Conservation (phyloP, 768 basidiomycete genomes). For the Mycena amicta region DNA sequence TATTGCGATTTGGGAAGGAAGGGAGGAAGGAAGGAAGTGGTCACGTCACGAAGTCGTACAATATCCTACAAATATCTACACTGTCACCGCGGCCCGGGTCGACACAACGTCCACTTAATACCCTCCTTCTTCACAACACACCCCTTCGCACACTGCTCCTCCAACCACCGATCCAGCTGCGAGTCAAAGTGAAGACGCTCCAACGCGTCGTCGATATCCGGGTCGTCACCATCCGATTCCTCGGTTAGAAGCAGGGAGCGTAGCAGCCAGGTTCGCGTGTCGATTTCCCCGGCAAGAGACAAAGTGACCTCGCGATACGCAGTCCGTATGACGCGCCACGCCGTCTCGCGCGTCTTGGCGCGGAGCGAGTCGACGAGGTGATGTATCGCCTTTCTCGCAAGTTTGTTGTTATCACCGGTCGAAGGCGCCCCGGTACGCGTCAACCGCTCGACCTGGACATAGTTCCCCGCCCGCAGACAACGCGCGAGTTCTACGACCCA, state of each 20-base stretch:
- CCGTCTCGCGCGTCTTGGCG: conserved; percentile 49
- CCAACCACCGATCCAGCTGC: conserved; percentile 58
- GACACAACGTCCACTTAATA: conserved; percentile 28
- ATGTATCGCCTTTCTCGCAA: conserved; percentile 46
- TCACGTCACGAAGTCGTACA: not conserved
- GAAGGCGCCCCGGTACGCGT: no score
- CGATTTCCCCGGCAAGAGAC: conserved; percentile 36
- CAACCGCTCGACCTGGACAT: conserved; percentile 51
- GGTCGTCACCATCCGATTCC: not conserved
- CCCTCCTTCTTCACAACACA: conserved; percentile 60
- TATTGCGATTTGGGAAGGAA: no score
- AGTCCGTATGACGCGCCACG: conserved; percentile 62
- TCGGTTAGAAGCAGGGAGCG: conserved; percentile 45
- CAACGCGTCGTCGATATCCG: not conserved
- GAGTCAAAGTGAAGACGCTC: not conserved
- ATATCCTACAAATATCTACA: not conserved
- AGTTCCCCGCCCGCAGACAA: conserved; percentile 57
- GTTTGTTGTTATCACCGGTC: conserved; percentile 33
- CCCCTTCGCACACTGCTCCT: conserved; percentile 40
- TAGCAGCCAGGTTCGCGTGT: conserved; percentile 50
- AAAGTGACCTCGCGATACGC: conserved; percentile 60
- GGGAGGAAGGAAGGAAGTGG: no score
- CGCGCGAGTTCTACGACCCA: conserved; percentile 61
- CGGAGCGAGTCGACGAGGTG: conserved; percentile 51
- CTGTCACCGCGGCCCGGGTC: not conserved